phyloP scores from a whole-genome alignment of 1,284 basidiomycete genomes.

The Chiua sp. region DNA sequence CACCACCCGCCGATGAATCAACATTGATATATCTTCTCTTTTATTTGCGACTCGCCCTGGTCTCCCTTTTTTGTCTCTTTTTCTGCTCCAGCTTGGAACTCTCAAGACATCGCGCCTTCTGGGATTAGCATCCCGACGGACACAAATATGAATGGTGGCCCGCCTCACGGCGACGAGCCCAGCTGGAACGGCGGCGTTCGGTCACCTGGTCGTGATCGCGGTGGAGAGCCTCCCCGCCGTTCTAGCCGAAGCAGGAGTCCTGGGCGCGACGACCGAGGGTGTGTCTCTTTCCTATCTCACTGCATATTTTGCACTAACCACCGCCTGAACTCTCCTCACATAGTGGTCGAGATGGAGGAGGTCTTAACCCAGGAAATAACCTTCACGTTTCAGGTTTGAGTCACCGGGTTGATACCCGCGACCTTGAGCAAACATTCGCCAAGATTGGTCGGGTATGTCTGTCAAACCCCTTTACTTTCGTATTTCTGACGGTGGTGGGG shows the following conservation, averaged over 20 bases:
- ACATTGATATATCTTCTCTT: conserved; percentile 37
- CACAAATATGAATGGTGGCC: conserved; percentile 50
- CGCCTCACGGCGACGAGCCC: conserved; percentile 47
- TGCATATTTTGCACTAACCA: conserved; percentile 3
- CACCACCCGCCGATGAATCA: conserved; percentile 37
- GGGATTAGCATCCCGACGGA: conserved; percentile 76
- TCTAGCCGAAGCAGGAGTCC: conserved; percentile 78
- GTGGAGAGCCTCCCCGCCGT: conserved; percentile 57
- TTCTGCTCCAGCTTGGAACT: conserved; percentile 69
- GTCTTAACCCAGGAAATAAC: conserved; percentile 92
- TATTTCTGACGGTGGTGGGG: too few species aligned
- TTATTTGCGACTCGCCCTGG: conserved; percentile 20
- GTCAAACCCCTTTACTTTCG: neutral
- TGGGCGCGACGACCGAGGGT: conserved; percentile 59
- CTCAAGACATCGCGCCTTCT: conserved; percentile 74
- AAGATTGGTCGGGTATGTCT: conserved; percentile 87
- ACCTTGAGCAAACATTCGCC: conserved; percentile 87
- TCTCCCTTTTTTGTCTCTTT: conserved; percentile 8
- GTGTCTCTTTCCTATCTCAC: conserved; percentile 29
- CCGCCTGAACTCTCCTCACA: neutral
- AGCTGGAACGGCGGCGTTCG: conserved; percentile 48
- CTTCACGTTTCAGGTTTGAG: conserved; percentile 93
- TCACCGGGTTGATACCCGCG: conserved; percentile 80
- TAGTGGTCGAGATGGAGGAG: conserved; percentile 40
- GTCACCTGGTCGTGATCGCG: conserved; percentile 54